These are phyloP conservation scores for Pestalotiopsis sp. DNA, from an alignment of 2,329 filamentous ascomycete species.

Conservation along the genomic window DNA sequence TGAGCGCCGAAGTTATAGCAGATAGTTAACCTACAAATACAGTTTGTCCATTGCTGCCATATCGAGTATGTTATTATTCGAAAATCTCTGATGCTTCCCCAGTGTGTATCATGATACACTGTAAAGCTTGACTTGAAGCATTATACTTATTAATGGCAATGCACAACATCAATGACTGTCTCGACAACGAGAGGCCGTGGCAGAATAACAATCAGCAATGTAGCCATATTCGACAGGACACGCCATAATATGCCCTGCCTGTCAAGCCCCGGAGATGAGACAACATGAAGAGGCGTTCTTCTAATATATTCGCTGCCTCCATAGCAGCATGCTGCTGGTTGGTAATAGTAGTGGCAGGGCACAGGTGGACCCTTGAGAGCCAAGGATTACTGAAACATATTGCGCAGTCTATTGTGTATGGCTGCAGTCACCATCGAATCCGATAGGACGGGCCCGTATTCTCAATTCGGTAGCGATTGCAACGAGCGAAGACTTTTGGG, in stretches of 20 bases:
- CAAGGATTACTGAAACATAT: background rate
- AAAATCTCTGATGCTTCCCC: too few species aligned
- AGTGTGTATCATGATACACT: too few species aligned
- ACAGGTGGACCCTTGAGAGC: background rate
- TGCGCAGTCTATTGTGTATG: background rate
- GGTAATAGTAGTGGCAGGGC: background rate
- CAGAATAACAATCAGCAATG: too few species aligned
- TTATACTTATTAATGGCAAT: background rate
- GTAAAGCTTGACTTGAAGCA: background rate
- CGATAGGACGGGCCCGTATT: background rate
- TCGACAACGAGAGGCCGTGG: too few species aligned
- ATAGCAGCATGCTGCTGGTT: background rate
- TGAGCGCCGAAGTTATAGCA: too few species aligned
- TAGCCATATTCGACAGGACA: too few species aligned
- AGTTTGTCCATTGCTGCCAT: background rate
- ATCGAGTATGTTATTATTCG: background rate
- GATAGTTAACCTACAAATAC: background rate
- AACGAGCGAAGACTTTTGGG: background rate
- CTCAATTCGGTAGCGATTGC: background rate
- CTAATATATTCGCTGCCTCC: background rate
- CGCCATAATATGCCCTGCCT: background rate
- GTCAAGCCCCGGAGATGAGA: background rate
- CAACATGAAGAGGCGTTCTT: background rate
- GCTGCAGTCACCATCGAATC: background rate
- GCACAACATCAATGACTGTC: too few species aligned